Percentiles rank a stretch among this genome's conserved stretches.
phyloP scores from a whole-genome alignment of 331 rosid genomes.

The Acacia concinna region DNA sequence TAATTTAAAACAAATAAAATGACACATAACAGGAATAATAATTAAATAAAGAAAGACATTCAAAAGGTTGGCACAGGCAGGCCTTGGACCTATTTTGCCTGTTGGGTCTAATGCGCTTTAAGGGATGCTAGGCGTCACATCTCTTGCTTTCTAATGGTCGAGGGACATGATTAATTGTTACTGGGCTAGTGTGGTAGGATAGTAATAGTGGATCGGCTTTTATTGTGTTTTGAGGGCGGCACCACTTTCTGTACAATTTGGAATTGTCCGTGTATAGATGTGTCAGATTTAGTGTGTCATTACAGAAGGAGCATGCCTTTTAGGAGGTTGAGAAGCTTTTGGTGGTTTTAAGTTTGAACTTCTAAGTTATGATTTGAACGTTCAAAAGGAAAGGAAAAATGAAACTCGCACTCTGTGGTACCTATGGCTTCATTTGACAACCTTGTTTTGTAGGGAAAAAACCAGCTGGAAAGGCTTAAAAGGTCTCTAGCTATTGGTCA shows the following conservation, averaged over 20 bases:
- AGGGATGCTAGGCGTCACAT: neutral
- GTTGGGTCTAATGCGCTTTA: neutral
- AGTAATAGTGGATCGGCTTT: neutral
- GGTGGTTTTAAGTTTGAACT: neutral
- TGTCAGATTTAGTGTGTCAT: neutral
- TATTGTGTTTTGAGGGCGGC: neutral
- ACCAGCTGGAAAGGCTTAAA: neutral
- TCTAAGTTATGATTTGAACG: neutral
- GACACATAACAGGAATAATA: neutral
- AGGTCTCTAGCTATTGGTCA: neutral
- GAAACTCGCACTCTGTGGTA: neutral
- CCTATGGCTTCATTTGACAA: neutral
- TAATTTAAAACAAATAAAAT: neutral
- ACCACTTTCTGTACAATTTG: neutral
- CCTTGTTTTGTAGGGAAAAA: neutral
- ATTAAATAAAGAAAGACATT: neutral
- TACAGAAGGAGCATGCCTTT: neutral
- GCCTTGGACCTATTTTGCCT: neutral
- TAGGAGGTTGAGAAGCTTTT: neutral
- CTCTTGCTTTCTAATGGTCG: neutral
- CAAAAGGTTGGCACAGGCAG: neutral
- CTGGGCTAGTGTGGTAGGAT: neutral
- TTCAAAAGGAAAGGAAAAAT: neutral
- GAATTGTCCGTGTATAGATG: neutral
- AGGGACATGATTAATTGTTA: neutral